Percentiles rank a stretch among this genome's conserved stretches.
Conservation (phyloP, 1,284 basidiomycete genomes). For the Marasmius fiardii region DNA sequence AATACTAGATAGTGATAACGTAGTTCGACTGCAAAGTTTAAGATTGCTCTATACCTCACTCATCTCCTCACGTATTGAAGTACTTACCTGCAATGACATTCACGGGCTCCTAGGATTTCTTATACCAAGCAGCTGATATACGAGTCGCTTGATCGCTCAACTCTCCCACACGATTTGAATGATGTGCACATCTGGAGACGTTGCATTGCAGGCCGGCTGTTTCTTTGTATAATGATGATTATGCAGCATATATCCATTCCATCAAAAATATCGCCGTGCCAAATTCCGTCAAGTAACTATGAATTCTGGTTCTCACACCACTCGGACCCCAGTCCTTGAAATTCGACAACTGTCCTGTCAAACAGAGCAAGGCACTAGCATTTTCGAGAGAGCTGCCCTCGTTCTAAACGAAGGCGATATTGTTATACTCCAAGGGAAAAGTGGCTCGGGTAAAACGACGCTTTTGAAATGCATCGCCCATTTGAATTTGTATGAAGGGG, state of each 20-base stretch:
- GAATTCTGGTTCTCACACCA: not conserved
- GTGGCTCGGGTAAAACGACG: slow-evolving; percentile 79
- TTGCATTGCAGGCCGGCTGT: too few relatives aligned
- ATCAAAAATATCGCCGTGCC: not conserved
- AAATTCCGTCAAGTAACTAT: too few relatives aligned
- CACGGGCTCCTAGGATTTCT: too few relatives aligned
- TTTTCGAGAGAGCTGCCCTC: slow-evolving; percentile 60
- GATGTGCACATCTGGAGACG: too few relatives aligned
- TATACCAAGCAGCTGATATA: too few relatives aligned
- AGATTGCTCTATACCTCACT: not conserved
- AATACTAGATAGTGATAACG: slow-evolving; percentile 2
- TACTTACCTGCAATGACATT: not conserved
- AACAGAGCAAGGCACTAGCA: slow-evolving; percentile 37
- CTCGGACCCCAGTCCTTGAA: slow-evolving; percentile 12
- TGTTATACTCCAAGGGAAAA: slow-evolving; percentile 69
- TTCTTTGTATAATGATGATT: too few relatives aligned
- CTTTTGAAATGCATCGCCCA: slow-evolving; percentile 81
- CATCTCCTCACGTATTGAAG: not conserved
- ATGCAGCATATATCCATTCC: too few relatives aligned
- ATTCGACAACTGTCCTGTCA: slow-evolving; percentile 35
- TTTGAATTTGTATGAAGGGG: slow-evolving; percentile 68
- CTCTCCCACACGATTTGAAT: too few relatives aligned
- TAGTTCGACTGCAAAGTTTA: not conserved
- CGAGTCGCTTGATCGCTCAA: too few relatives aligned
- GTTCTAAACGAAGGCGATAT: slow-evolving; percentile 67